Conservation (phyloP, 257 asterid species). For the Solanum paucissectum region DNA sequence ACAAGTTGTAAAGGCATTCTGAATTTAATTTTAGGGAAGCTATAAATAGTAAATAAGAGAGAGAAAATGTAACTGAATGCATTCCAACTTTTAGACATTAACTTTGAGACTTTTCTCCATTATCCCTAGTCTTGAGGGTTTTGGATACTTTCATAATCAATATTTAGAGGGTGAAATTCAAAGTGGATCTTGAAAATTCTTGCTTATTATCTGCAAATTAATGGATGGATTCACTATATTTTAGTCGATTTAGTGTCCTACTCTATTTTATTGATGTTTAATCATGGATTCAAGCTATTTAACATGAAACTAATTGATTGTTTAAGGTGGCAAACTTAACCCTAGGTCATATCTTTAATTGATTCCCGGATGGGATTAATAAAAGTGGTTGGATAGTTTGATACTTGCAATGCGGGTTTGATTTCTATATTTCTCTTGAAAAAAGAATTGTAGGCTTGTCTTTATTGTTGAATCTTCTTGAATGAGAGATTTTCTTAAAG, state of each 20-base stretch:
- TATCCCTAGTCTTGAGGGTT: not conserved
- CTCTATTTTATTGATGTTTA: not conserved
- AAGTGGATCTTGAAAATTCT: not conserved
- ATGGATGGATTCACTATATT: no score
- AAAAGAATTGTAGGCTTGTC: not conserved
- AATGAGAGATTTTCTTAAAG: not conserved
- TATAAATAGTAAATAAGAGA: not conserved
- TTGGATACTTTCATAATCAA: no score
- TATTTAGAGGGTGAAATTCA: not conserved
- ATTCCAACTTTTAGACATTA: not conserved
- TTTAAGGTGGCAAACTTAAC: not conserved
- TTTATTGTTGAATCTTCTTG: not conserved
- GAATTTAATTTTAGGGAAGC: not conserved
- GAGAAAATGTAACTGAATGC: no score
- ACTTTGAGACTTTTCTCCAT: not conserved
- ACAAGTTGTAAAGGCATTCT: not conserved
- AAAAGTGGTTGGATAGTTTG: not conserved
- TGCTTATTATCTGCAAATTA: not conserved
- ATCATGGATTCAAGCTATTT: not conserved
- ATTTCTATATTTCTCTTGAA: not conserved
- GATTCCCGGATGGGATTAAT: not conserved
- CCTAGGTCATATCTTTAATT: not conserved
- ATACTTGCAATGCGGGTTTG: not conserved
- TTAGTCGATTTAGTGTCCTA: not conserved
- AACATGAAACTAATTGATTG: not conserved